These are phyloP conservation scores for Paratrypanosoma confusum DNA, from an alignment of 208 protist genomes.

Conservation along the genomic window DNA sequence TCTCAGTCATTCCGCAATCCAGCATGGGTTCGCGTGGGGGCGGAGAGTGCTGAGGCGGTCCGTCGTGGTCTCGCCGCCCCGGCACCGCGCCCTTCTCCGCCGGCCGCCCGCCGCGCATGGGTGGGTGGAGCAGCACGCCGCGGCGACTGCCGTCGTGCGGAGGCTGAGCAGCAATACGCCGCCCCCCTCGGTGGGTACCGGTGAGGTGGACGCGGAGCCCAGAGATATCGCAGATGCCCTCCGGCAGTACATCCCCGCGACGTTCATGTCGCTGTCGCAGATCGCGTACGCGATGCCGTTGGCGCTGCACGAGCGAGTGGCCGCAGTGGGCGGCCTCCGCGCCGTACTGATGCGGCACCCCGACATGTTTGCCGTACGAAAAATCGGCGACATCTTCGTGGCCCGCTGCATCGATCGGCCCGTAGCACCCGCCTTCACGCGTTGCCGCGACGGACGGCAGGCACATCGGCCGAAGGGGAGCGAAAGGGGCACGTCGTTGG, in stretches of 20 bases:
- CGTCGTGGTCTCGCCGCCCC: too few relatives aligned
- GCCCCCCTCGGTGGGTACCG: not conserved
- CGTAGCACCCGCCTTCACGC: not conserved
- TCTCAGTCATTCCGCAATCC: too few relatives aligned
- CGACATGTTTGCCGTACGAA: slow-evolving; percentile 12
- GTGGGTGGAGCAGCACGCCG: too few relatives aligned
- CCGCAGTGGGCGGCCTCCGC: slow-evolving; percentile 11
- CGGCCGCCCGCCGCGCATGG: too few relatives aligned
- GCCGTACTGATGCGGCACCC: slow-evolving; percentile 13
- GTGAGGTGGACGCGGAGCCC: slow-evolving; percentile 7
- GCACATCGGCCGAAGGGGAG: not conserved
- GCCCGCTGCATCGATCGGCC: slow-evolving; percentile 8
- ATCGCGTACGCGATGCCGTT: slow-evolving; percentile 28
- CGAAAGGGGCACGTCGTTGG: too few relatives aligned
- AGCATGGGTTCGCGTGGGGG: too few relatives aligned
- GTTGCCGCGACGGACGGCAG: not conserved
- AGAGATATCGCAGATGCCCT: too few relatives aligned
- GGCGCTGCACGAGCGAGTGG: slow-evolving; percentile 35
- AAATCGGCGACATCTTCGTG: slow-evolving; percentile 19
- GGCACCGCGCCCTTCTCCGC: too few relatives aligned
- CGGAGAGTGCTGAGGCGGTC: too few relatives aligned
- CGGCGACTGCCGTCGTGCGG: slow-evolving; percentile 1
- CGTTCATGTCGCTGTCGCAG: slow-evolving; percentile 46
- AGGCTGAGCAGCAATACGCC: slow-evolving; percentile 1
- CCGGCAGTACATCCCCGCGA: slow-evolving; percentile 21